Evolutionary conservation across 2,329 filamentous ascomycete species (phyloP), one percentile per base, ranked within the genome.

Genomic region (Colletotrichum liaoningense): DNA sequence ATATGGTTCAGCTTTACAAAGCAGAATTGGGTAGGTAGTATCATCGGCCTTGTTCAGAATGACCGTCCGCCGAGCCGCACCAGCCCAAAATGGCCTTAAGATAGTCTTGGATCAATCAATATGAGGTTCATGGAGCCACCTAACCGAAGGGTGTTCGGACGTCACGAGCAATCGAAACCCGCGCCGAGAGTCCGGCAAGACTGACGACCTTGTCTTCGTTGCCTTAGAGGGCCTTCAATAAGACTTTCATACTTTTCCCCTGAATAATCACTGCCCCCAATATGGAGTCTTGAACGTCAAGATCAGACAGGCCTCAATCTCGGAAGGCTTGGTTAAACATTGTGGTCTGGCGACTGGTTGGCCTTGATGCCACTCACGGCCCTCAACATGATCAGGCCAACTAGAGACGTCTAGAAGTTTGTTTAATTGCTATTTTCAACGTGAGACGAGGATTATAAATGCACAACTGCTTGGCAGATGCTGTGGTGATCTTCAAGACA

Each of bases 391-490:
- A 3, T 2, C 65, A 68, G 46, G 46, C 65, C 46, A 11, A 42
- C 6, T n/a, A 55, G 5, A 49, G 35, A 38, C 33, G 19, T 49
- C 16, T n/a, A 49, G 19, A 49, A 49, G 16, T 49, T 49, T 55
- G 11, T 55, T 62, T 38, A 16, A 33, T 62, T 62, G 24, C 12
- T 42, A 14, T 62, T 58, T 24, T 46, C 46, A 68, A 56, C n/a
- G 54, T 68, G 65, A 68, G 33, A 55, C 65, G 46, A 59, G 22
- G 19, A 38, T 59, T 49, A 42, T 33, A 24, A 57, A 62, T 30
- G 5, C 42, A 1, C 16, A 33, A 3, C 6, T 57, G 1, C 16
- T 33, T 57, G 28, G 55, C 28, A 33, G 19, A 33, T 16, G 12
- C 14, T 42, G 7, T 42, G 38, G 38, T 42, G 38, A 42, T 42